phyloP scores from a whole-genome alignment of 495 filamentous ascomycete species.

The Neurospora cerealis region DNA sequence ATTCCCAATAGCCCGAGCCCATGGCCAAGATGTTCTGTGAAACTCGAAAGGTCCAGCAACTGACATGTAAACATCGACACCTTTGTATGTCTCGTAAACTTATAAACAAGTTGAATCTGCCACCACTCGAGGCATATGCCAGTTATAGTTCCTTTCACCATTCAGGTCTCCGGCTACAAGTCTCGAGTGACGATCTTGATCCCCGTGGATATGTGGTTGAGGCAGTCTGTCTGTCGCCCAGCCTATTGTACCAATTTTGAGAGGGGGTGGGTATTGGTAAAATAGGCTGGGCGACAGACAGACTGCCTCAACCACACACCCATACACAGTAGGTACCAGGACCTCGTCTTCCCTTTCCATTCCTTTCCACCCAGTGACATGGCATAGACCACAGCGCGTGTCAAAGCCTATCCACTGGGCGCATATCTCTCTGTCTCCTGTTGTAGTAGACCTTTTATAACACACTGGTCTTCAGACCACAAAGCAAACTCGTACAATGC shows the following conservation, averaged over 20 bases:
- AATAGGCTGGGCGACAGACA: background rate
- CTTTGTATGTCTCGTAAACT: background rate
- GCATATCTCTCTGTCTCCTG: background rate
- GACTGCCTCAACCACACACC: background rate
- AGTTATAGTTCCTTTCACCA: background rate
- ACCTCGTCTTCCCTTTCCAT: no score
- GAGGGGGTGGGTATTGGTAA: background rate
- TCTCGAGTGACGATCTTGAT: background rate
- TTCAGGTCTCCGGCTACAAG: background rate
- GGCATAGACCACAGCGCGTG: no score
- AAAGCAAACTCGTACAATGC: background rate
- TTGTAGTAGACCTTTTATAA: background rate
- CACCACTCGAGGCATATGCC: background rate
- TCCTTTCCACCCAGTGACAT: no score
- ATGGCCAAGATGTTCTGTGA: background rate
- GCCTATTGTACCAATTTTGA: background rate
- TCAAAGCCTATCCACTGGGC: no score
- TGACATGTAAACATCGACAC: background rate
- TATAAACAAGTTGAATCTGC: background rate
- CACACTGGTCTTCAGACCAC: background rate
- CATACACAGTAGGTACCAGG: no score
- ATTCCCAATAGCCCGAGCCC: background rate
- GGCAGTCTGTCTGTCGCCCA: background rate
- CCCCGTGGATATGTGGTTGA: background rate
- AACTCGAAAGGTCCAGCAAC: background rate